Base-by-base conservation (phyloP, 164 flowering plant genomes). In the Sedum album region DNA sequence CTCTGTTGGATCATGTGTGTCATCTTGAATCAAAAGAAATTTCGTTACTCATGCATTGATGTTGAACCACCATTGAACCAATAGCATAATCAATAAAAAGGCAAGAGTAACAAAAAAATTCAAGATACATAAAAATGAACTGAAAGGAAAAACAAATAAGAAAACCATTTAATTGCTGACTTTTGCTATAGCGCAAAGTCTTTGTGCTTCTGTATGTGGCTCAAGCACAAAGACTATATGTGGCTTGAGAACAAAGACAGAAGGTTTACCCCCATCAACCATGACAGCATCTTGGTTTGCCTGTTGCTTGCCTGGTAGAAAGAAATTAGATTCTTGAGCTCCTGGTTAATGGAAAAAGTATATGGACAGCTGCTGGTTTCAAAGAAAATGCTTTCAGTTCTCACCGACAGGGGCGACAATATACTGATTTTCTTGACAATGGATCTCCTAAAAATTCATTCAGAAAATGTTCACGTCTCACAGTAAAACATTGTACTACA, bases 1-100 rank as follows among this genome's bases (percentile, higher is more conserved):
- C 74, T 89, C 93, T 67, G 51, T 76, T 25, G 85, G 82, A 76
- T 93, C 93, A 69, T 93, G 93, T 31, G 97, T 91, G 74, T 82
- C 79, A 76, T 91, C 98, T 88, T 78, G 72, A 8, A 69, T 28
- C n/a, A 39, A 17, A 65, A 41, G 23, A 8, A 68, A 18, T 18
- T 11, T 64, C n/a, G n/a, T n/a, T n/a, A n/a, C n/a, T n/a, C 20
- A 28, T 57, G 62, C 33, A 68, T 64, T 69, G 38, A 31, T 15
- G n/a, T 41, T 42, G 7, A 18, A 33, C 26, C 35, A 46, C 44
- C 70, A 53, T 8, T 17, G 53, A 8, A 8, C 5, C 48, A 49
- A 61, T 31, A n/a, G 20, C 26, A 57, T 11, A 26, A 57, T 11
- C 15, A 15, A 44, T 11, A 28, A 2, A 57, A 57, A 8, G n/a